phyloP scores from a whole-genome alignment of 768 basidiomycete genomes.

The Austroboletus festivus region DNA sequence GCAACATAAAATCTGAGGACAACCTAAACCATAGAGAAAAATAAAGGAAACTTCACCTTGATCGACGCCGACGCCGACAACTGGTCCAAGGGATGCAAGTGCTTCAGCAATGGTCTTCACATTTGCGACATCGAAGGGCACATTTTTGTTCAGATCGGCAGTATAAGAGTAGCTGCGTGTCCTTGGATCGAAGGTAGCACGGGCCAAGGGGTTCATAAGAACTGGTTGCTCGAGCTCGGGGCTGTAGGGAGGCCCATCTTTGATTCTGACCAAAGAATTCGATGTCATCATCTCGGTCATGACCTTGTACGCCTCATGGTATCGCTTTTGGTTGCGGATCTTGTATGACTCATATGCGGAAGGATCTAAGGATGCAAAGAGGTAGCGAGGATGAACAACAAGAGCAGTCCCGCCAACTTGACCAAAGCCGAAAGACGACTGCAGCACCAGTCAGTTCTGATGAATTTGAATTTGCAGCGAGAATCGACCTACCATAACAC shows the following conservation, averaged over 20 bases:
- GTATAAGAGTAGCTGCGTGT: slow-evolving; percentile 83
- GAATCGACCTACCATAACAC: slow-evolving; percentile 66
- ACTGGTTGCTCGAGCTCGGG: slow-evolving; percentile 84
- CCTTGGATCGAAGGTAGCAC: slow-evolving; percentile 79
- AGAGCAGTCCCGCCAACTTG: slow-evolving; percentile 95
- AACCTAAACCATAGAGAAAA: not conserved
- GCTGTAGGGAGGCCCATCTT: slow-evolving; percentile 87
- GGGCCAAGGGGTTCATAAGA: slow-evolving; percentile 88
- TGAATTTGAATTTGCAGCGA: not conserved
- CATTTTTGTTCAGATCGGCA: slow-evolving; percentile 52
- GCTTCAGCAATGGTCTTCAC: slow-evolving; percentile 56
- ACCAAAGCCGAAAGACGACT: slow-evolving; percentile 97
- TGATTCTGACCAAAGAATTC: slow-evolving; percentile 91
- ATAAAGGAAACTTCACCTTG: slow-evolving; percentile 69
- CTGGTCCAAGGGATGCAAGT: slow-evolving; percentile 35
- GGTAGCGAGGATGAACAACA: slow-evolving; percentile 86
- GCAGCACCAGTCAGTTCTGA: slow-evolving; percentile 1
- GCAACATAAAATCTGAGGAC: slow-evolving; percentile 3
- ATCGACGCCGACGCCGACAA: slow-evolving; percentile 83
- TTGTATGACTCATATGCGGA: slow-evolving; percentile 77
- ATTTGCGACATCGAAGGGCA: slow-evolving; percentile 61
- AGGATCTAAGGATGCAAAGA: slow-evolving; percentile 81
- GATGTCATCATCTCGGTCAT: slow-evolving; percentile 97
- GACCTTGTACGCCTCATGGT: slow-evolving; percentile 74
- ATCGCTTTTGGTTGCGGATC: slow-evolving; percentile 61